Evolutionary conservation across 2,329 filamentous ascomycete genomes (phyloP).

Genomic region (Corinectria fuckeliana): DNA sequence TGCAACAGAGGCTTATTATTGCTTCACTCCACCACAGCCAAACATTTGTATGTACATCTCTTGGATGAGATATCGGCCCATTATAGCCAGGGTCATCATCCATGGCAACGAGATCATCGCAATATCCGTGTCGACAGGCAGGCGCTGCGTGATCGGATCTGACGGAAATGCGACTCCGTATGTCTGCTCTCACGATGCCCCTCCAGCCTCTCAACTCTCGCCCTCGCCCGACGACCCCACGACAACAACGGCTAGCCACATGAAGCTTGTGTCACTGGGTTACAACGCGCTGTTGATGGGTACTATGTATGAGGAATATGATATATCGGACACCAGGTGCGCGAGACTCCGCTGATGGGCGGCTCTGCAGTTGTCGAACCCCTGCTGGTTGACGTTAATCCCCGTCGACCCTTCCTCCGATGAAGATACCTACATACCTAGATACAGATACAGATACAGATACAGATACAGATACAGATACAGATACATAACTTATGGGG

Average conservation of each 20-base stretch:
- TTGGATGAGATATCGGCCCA: neutral
- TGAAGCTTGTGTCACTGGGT: slow-evolving; percentile 36
- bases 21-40: neutral
- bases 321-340: slow-evolving; percentile 1
- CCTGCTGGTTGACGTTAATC: neutral
- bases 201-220: neutral
- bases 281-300: slow-evolving; percentile 5
- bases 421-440: too few species aligned
- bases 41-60: too few species aligned
- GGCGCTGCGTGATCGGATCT: neutral
- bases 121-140: neutral
- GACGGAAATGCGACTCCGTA: neutral
- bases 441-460: slow-evolving; percentile 5
- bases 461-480: too few species aligned
- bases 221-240: slow-evolving; percentile 1
- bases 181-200: neutral
- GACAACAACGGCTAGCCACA: slow-evolving; percentile 33
- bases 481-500: too few species aligned
- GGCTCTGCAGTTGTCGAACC: slow-evolving; percentile 9
- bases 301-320: too few species aligned
- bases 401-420: neutral
- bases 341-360: slow-evolving; percentile 3
- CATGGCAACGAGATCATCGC: neutral
- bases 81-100: neutral
- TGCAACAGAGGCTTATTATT: neutral